Evolutionary conservation across 1,284 basidiomycete species (phyloP), one percentile per base, ranked within the genome.

Genomic region (Pascua guehoae): DNA sequence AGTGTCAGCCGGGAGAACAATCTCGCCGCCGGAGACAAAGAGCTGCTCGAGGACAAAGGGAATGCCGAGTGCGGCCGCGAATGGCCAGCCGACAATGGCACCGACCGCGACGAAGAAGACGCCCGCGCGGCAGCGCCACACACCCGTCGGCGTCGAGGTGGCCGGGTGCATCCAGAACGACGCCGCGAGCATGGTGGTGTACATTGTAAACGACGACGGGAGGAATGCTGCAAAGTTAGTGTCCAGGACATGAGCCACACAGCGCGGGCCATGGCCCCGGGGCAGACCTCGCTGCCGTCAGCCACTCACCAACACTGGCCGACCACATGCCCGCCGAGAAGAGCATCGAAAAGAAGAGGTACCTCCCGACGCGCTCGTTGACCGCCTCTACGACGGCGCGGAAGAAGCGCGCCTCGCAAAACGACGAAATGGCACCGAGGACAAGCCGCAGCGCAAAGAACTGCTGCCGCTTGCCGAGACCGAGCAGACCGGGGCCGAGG

Each of bases 201-300:
- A 93, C 91, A 99, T 92, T 2, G 92, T 86, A 70, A 98, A 97
- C 1, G 90, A 87, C 9, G 96, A 98, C 0, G 96, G 94, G 5
- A 97, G 81, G 78, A 96, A 89, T 0, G 93, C 90, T 92, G 64
- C n/a, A n/a, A n/a, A n/a, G n/a, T n/a, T n/a, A n/a, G n/a, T n/a
- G 18, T n/a, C n/a, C n/a, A n/a, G n/a, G n/a, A n/a, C n/a, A n/a
- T n/a, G n/a, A n/a, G n/a, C n/a, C n/a, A 37, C n/a, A n/a, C n/a
- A n/a, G n/a, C n/a, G n/a, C n/a, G n/a, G n/a, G n/a, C n/a, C n/a
- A n/a, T n/a, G n/a, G n/a, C n/a, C n/a, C n/a, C n/a, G n/a, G n/a
- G n/a, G n/a, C n/a, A n/a, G 24, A 32, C 24, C 24, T 7, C 4
- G 24, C 24, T 32, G 24, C 24, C 24, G 7, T 32, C 24, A 32